Base-by-base conservation (phyloP, 805 yeast species). In the Suhomyces canberraensis region DNA sequence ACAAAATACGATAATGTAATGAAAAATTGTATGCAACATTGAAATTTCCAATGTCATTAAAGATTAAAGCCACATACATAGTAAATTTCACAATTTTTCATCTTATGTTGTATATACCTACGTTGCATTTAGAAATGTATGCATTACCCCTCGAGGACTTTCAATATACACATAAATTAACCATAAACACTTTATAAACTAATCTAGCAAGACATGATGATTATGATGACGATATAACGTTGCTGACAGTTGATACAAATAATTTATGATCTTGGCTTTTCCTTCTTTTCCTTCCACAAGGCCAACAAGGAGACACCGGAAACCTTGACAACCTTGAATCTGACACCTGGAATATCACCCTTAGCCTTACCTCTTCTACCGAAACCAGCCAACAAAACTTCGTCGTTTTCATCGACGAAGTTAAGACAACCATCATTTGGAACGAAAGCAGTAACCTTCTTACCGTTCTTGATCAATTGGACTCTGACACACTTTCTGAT, bases 321-420 rank as follows among this genome's bases (percentile, higher is more conserved):
- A 63, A 93, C 99, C 83, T 93, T 93, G 73, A 93, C 99, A 72
- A 93, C 99, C 87, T 93, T 93, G 89, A 93, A 93, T 86, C 99
- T 93, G 71, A 93, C 99, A 88, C 99, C 99, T 75, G 98, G 98
- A 70, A 93, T 91, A 90, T 93, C 99, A 83, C 99, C 98, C 95
- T 93, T 93, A 75, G 98, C 98, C 84, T 93, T 93, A 81, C 98
- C 98, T 84, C 96, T 93, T 81, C 98, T 89, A 88, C 99, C 99
- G 89, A 93, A 93, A 83, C 99, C 99, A 66, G 99, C 98, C 64
- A 93, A 81, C 66, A 93, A 80, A 63, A 93, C 99, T 77, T 93
- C 98, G 79, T 93, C 99, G 82, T 93, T 93, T 81, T 93, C 98
- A 73, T 93, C 99, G 64, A 93, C 97, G 63, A 84, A 93, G 93